These are phyloP conservation scores for Pisolithus orientalis DNA, from an alignment of 768 basidiomycete genomes.

Conservation along the genomic window DNA sequence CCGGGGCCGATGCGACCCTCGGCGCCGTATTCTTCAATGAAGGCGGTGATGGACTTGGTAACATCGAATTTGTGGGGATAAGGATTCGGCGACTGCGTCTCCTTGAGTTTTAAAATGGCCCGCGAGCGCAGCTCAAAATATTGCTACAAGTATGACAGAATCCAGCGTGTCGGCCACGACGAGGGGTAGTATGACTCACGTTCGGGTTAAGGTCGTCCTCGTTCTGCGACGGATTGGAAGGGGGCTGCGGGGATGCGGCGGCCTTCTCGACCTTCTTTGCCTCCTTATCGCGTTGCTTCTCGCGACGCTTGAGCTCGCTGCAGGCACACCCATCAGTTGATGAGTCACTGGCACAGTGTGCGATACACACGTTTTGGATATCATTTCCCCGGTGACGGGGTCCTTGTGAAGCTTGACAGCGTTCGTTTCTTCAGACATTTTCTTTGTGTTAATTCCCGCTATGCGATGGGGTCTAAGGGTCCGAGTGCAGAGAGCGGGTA, in stretches of 20 bases:
- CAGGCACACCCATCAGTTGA: constrained; percentile 8
- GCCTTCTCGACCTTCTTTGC: constrained; percentile 76
- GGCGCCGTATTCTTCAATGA: constrained; percentile 64
- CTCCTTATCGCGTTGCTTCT: constrained; percentile 71
- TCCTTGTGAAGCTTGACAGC: constrained; percentile 49
- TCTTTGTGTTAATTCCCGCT: constrained; percentile 11
- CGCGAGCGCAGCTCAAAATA: constrained; percentile 93
- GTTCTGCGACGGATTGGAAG: constrained; percentile 37
- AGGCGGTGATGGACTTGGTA: constrained; percentile 63
- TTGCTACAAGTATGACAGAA: constrained; percentile 51
- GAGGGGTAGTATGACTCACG: constrained; percentile 42
- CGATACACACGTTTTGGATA: constrained; percentile 83
- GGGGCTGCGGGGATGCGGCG: constrained; percentile 39
- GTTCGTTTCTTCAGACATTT: constrained; percentile 34
- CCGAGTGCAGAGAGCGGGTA: constrained; percentile 5
- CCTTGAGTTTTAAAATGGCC: constrained; percentile 78
- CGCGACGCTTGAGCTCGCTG: constrained; percentile 91
- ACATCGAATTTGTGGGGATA: constrained; percentile 99
- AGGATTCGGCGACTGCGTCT: constrained; percentile 82
- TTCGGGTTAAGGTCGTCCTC: constrained; percentile 90
- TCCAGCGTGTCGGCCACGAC: background rate
- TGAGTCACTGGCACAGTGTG: constrained; percentile 5
- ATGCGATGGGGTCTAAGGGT: constrained; percentile 1
- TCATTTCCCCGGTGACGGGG: constrained; percentile 90
- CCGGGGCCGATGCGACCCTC: constrained; percentile 69